phyloP scores from a whole-genome alignment of 768 basidiomycete genomes.

The Mrakia blollopis region DNA sequence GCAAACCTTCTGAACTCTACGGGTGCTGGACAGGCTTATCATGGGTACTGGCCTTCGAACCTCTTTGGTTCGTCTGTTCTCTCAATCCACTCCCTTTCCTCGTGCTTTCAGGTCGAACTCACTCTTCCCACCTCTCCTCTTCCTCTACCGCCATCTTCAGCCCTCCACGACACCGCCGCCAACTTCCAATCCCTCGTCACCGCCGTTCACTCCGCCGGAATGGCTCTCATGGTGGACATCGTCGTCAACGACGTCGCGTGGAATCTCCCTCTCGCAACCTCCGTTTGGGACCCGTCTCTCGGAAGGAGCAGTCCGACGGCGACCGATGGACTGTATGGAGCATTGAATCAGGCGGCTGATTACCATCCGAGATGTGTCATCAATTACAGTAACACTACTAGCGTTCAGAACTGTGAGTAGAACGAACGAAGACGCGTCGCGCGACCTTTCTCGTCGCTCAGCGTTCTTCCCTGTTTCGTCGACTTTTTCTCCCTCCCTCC shows the following conservation, averaged over 20 bases:
- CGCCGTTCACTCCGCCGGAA: constrained; percentile 18
- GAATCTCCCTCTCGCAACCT: neutral
- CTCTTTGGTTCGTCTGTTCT: neutral
- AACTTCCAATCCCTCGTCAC: neutral
- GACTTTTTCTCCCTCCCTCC: too few relatives aligned
- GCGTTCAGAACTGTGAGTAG: constrained; percentile 15
- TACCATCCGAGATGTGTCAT: constrained; percentile 23
- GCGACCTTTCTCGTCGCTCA: too few relatives aligned
- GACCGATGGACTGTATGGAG: constrained; percentile 17
- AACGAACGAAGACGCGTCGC: too few relatives aligned
- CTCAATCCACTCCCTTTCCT: neutral
- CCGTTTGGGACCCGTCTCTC: constrained; percentile 14
- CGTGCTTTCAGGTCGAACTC: neutral
- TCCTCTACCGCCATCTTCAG: neutral
- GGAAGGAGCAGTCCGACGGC: neutral
- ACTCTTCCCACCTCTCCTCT: neutral
- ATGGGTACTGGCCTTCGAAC: constrained; percentile 65
- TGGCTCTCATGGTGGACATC: constrained; percentile 29
- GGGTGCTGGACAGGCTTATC: constrained; percentile 64
- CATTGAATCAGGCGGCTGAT: constrained; percentile 1
- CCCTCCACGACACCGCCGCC: neutral
- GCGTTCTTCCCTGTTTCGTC: too few relatives aligned
- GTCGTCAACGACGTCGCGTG: constrained; percentile 30
- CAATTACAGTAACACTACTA: neutral
- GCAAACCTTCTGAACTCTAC: constrained; percentile 49